Base-by-base conservation (phyloP, 768 basidiomycete genomes). In the Tulasnella sp. region DNA sequence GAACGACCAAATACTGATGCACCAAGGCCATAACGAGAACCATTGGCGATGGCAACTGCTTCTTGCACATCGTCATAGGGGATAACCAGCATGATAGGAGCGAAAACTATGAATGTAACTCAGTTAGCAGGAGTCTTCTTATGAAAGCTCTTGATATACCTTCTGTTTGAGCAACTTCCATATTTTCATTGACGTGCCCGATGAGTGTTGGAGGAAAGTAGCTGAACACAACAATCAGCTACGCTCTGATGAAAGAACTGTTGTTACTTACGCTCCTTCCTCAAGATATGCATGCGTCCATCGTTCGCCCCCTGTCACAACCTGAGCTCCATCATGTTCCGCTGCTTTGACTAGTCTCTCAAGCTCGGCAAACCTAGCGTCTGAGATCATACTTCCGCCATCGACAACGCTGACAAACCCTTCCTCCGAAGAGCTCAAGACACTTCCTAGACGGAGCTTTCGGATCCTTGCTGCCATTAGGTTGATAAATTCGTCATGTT, bases 1-100 rank as follows among this genome's bases (percentile, higher is more conserved):
- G 86, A 78, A 8, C 82, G 82, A 7, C 95, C 95, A 62, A 92
- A 99, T 16, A 99, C 88, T 48, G 86, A 87, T 2, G 92, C 90
- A 16, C 92, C 93, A 25, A 99, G 78, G 10, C 86, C 92, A 63
- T 85, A 98, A 19, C 74, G 72, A 0, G 90, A 92, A 16, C 75
- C 74, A 62, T 98, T 99, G 0, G 93, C 87, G 56, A 93, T 82
- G 44, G 75, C 74, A 53, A 96, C 74, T 0, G 88, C 91, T 60
- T 95, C 83, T 1, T 91, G 83, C 31, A 91, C 66, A 12, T 74
- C 77, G 10, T 87, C 78, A 59, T 92, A 96, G 44, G 77, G 75
- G 65, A 96, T 81, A 37, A 98, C 71, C 27, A 87, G 68, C 55
- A 89, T 89, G 58, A 99, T 72, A 1, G 93, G 93, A 0, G 90